Evolutionary conservation across 768 basidiomycete genomes (phyloP).

Genomic region (Tephrocybe rancida): DNA sequence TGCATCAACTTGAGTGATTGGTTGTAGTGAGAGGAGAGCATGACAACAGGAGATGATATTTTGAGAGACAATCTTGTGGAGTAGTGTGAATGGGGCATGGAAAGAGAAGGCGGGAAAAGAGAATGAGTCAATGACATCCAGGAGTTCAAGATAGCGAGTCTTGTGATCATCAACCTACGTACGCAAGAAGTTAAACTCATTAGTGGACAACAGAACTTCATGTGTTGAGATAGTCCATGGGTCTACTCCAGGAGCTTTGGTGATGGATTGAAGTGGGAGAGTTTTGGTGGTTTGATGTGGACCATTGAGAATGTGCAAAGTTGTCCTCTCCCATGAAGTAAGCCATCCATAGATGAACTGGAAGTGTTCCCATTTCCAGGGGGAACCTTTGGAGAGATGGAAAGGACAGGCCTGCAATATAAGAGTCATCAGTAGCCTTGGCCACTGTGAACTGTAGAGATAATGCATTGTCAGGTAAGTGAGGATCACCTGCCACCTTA

Average conservation of each 20-base stretch:
- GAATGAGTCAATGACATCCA: constrained; percentile 21
- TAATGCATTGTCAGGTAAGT: constrained; percentile 10
- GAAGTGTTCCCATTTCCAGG: constrained; percentile 17
- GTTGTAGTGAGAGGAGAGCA: constrained; percentile 23
- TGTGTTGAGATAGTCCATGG: constrained; percentile 10
- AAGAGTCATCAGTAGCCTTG: constrained; percentile 27
- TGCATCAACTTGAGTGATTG: constrained; percentile 18
- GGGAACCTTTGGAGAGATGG: constrained; percentile 3
- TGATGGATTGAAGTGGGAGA: constrained; percentile 1
- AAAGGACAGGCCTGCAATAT: constrained; percentile 14
- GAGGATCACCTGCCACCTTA: constrained; percentile 9
- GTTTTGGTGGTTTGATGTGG: not conserved
- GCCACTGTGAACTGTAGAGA: constrained; percentile 19
- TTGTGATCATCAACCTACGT: constrained; percentile 21
- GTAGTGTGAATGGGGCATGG: constrained; percentile 18
- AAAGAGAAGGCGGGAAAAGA: constrained; percentile 19
- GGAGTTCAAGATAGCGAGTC: constrained; percentile 10
- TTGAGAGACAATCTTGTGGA: constrained; percentile 23
- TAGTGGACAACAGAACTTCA: constrained; percentile 4
- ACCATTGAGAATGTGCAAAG: constrained; percentile 10
- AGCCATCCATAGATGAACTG: constrained; percentile 19
- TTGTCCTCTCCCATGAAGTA: constrained; percentile 20
- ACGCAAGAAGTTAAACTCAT: constrained; percentile 23
- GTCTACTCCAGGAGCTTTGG: constrained; percentile 1
- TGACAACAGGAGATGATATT: constrained; percentile 17